Evolutionary conservation across 2,329 filamentous ascomycete genomes (phyloP), one percentile per base, ranked within the genome.

Genomic region (Fonsecaea multimorphosa): DNA sequence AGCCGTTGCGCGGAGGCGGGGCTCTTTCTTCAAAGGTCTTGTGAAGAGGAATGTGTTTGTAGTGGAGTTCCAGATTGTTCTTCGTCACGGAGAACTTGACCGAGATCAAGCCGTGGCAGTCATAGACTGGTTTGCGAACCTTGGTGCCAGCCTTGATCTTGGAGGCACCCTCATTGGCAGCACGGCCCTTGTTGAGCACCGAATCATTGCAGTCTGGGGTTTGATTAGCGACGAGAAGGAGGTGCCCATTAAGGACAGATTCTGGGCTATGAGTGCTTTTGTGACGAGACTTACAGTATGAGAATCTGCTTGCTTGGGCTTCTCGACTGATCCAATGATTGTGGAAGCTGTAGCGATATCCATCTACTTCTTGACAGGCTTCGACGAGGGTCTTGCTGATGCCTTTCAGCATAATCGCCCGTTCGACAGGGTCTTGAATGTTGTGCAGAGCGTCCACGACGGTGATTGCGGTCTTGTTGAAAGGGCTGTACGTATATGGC

Each of bases 11-110:
- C 24, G 70, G 70, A 27, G 46, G 44, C 7, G 70, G 70, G 27
- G 70, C 70, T 16, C 68, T 57, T 58, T 71, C 70, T 19, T 70
- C 70, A 38, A 68, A 71, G 5, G 70, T 72, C 29, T 62, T 61
- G 52, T 72, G 70, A 3, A 70, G 51, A 22, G 69, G 70, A 12
- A 72, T 58, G 57, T 72, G 70, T 34, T 66, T 70, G 55, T 72
- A 72, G 31, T 70, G 63, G 16, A 72, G 51, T 40, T 71, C 68
- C 22, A 72, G 57, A 49, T 56, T 69, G 40, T 68, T 66, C 27
- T 72, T 72, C 14, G 69, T 70, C 32, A 68, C 29, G 7, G 70
- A 72, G 55, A 72, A 72, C 56, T 72, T 72, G 61, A 72, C 59
- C 19, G 66, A 65, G 14, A 71, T 54, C 24, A 61, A 29, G 11